Base-by-base conservation (phyloP, 2,329 filamentous ascomycete genomes). In the Diaporthe amygdali region DNA sequence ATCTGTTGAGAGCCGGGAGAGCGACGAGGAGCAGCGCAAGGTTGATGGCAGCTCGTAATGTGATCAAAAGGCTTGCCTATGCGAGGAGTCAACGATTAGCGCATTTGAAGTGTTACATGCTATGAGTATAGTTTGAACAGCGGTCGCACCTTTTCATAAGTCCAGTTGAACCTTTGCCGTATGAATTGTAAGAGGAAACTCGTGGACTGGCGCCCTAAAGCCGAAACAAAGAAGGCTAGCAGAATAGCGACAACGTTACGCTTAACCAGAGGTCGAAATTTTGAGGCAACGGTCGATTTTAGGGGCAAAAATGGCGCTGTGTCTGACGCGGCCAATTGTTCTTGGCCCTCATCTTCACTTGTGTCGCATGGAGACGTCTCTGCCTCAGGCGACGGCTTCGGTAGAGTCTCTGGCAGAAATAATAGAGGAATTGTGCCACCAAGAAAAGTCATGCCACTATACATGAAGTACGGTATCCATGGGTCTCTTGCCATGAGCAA, bases 201-300 rank as follows among this genome's bases (percentile, higher is more conserved):
- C 27, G 64, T 56, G 12, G 64, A 68, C 49, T 68, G 64, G 15
- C 64, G 64, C 20, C 64, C 64, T 25, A 68, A 47, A 22, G 67
- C 67, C 17, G 55, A 61, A 7, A 69, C 54, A 27, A 69, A 69
- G 22, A 63, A 69, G 2, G 55, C 67, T 44, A 69, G 32, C 10
- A 59, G 5, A 22, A 59, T 22, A 41, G 52, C 55, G 22, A 69
- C 9, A 8, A 63, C 54, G 44, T 69, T 69, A 27, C 52, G 64
- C 49, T 56, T 68, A 4, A 47, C 4, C 15, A 68, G 64, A 44
- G 64, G 64, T 27, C 39, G 64, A 4, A 68, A 47, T 14, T 30
- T 55, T 14, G 64, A 34, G 8, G 41, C 37, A 9, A 47, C 10
- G 10, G 27, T 14, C 44, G 20, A 6, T 17, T 15, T 27, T 8